Evolutionary conservation across 2,329 filamentous ascomycete species (phyloP), one percentile per base, ranked within the genome.

Genomic region (Cadophora malorum): DNA sequence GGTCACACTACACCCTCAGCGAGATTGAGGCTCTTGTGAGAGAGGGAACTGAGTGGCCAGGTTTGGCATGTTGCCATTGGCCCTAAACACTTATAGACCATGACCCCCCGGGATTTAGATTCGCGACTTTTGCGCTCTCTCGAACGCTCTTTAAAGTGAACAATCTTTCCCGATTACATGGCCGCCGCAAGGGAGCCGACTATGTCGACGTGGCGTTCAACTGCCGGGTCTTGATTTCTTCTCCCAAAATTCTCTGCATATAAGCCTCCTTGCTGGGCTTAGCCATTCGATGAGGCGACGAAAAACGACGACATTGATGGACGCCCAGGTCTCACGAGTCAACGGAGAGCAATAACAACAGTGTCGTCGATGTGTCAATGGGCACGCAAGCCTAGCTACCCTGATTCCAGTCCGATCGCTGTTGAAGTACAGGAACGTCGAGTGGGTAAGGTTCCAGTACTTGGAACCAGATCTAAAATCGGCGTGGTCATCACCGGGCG

Each of bases 1-100:
- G 56, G 41, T 45, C 7, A 5, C 33, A 59, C 21, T 23, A 59
- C 35, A 59, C 56, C 56, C 35, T 59, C 56, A 59, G 21, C 12
- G 23, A 28, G n/a, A 14, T 33, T 55, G 52, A 55, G 52, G 52
- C 52, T 55, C 52, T 38, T 33, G 16, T 10, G 25, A 38, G 7
- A 8, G 5, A 5, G 33, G 33, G 35, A 28, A 16, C 19, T 41
- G n/a, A 25, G 35, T 59, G 35, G 35, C 38, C 33, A 45, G 23
- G 6, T 59, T 59, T 41, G 21, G 41, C 12, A 12, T 16, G 5
- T 21, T 25, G 35, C 21, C 21, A 45, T 45, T 59, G 33, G 12
- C 28, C 56, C 6, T 59, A 14, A 41, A 59, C 10, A 2, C 21
- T 59, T 41, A 41, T 16, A 38, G 31, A 10, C n/a, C 21, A 12